A percentile compares a stretch with the other conserved stretches of the same genome.
phyloP scores from a whole-genome alignment of 192 early-diverging fungal genomes.

The Allomyces arbusculus region DNA sequence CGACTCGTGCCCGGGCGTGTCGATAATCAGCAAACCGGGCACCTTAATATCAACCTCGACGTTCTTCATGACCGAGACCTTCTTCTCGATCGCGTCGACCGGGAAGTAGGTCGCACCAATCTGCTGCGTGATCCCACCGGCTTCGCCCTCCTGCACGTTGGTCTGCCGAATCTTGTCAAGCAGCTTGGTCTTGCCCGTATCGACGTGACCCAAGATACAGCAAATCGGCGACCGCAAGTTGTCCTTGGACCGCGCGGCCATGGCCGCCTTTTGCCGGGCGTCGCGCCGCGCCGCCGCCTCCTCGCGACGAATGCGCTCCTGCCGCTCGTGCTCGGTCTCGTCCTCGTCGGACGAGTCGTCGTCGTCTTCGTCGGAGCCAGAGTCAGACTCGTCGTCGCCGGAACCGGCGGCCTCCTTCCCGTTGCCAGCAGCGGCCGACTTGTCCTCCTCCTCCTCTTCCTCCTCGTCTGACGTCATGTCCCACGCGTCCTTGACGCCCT shows the following conservation, averaged over 20 bases:
- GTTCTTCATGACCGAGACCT: constrained; percentile 64
- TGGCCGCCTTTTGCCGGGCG: constrained; percentile 48
- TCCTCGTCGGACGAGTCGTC: constrained; percentile 35
- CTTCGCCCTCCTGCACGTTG: constrained; percentile 97
- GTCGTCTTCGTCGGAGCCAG: constrained; percentile 17
- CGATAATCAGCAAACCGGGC: constrained; percentile 86
- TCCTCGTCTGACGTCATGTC: constrained; percentile 12
- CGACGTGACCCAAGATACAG: constrained; percentile 97
- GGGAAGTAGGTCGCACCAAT: constrained; percentile 99
- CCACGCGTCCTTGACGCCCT: constrained; percentile 35
- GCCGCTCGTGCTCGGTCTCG: constrained; percentile 37
- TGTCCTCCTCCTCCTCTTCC: constrained; percentile 13
- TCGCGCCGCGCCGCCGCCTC: constrained; percentile 55
- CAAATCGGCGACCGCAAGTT: constrained; percentile 92
- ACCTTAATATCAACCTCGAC: constrained; percentile 52
- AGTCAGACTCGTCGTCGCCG: constrained; percentile 19
- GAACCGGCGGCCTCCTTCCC: constrained; percentile 9
- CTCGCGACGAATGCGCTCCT: constrained; percentile 46
- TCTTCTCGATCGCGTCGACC: constrained; percentile 74
- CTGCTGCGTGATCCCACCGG: constrained; percentile 99
- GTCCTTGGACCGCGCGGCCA: constrained; percentile 66
- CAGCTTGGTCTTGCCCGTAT: constrained; percentile 91
- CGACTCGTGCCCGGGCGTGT: constrained; percentile 98
- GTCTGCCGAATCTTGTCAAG: constrained; percentile 98
- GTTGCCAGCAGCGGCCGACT: constrained; percentile 13